Evolutionary conservation across 805 yeast species (phyloP), one percentile per base, ranked within the genome.

Genomic region (Sugiyamaella lignohabitans): DNA sequence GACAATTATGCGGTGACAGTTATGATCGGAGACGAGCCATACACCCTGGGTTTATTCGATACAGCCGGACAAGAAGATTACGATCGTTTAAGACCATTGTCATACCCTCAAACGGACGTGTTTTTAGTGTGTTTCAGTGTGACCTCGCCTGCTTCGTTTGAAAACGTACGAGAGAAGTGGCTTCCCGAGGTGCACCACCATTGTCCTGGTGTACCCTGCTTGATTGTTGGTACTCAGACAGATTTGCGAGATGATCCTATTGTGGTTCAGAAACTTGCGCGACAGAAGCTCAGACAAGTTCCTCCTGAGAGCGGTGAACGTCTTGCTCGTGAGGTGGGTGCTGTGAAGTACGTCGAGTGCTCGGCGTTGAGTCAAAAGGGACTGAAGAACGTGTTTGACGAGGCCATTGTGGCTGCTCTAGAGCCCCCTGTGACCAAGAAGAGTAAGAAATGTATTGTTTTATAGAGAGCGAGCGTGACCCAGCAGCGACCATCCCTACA

Each of bases 61-160:
- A 91, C 98, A 30, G 98, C 98, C 23, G 98, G 98, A 44, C 98
- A 91, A 74, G 98, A 91, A 77, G 98, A 91, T 74, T 91, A 93
- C 68, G 98, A 91, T 72, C 80, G 98, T 64, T 74, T 91, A 63
- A 85, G 98, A 71, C 98, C 98, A 5, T 77, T 93, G 59, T 84
- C 95, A 48, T 91, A 91, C 68, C 98, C 98, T 16, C 93, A 95
- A 46, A 93, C 98, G 3, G 98, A 91, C 67, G 96, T 91, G 40
- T 91, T 91, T 64, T 74, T 91, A 58, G 95, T 91, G 49, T 93
- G 98, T 70, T 91, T 93, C 70, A 84, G 95, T 32, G 96, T 93
- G 50, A 89, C 94, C 56, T 88, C 96, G 11, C 98, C 98, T 29
- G 94, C 98, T 32, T 83, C 95, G 18, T 93, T 91, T 67, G 98